These are phyloP conservation scores for Saccharomycopsis crataegensis DNA, from an alignment of 1,139 yeast species.

Conservation along the genomic window DNA sequence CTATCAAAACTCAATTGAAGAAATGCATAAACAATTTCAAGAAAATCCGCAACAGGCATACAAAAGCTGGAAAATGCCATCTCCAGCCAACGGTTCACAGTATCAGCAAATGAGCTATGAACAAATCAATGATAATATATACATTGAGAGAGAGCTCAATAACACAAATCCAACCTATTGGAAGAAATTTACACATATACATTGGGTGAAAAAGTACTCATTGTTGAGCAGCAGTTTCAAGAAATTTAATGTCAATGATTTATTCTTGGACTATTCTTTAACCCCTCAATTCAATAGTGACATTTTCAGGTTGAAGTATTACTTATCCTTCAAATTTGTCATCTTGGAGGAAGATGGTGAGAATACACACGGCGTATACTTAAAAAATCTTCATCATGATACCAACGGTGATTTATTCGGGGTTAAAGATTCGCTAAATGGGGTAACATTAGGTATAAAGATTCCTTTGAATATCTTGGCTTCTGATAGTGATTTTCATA, in stretches of 20 bases:
- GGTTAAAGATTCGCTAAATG: slow-evolving; percentile 29
- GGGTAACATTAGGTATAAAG: slow-evolving; percentile 30
- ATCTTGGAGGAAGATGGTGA: slow-evolving; percentile 22
- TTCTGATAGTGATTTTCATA: slow-evolving; percentile 2
- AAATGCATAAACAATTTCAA: slow-evolving; percentile 12
- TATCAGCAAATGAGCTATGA: slow-evolving; percentile 1
- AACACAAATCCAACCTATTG: slow-evolving; percentile 14
- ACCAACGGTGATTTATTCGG: slow-evolving; percentile 27
- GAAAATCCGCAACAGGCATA: slow-evolving; percentile 12
- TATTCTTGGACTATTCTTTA: slow-evolving; percentile 5
- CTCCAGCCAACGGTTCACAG: background rate
- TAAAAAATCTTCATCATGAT: slow-evolving; percentile 27
- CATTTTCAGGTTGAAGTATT: slow-evolving; percentile 20
- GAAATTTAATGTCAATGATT: slow-evolving; percentile 14
- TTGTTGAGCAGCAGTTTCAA: slow-evolving; percentile 5
- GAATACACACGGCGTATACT: slow-evolving; percentile 4
- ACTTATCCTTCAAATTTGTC: slow-evolving; percentile 27
- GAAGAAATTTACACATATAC: slow-evolving; percentile 10
- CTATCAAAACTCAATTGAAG: slow-evolving; percentile 3
- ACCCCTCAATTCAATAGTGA: slow-evolving; percentile 15
- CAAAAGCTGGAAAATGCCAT: slow-evolving; percentile 16
- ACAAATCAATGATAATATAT: slow-evolving; percentile 13
- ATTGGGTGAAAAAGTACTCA: slow-evolving; percentile 15
- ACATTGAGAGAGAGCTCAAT: slow-evolving; percentile 11
- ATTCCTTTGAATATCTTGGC: slow-evolving; percentile 26